A percentile compares a stretch with the other conserved stretches of the same genome.
phyloP scores from a whole-genome alignment of 148 eudicot species.

The Cornus kousa region DNA sequence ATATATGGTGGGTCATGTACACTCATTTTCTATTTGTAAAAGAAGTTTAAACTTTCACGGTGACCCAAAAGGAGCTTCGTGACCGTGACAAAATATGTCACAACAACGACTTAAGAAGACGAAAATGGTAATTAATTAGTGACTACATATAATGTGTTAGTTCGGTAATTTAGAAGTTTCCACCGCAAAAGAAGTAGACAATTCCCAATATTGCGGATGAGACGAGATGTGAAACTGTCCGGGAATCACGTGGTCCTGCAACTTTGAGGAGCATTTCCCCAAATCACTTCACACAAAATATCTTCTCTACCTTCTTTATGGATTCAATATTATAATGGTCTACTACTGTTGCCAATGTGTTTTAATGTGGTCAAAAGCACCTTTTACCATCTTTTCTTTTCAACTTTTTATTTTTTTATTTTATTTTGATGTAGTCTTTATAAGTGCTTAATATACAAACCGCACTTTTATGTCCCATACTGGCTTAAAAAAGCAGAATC shows the following conservation, averaged over 20 bases:
- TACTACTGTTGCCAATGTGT: no score
- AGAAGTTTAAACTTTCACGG: no score
- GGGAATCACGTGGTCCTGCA: background rate
- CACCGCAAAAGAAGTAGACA: background rate
- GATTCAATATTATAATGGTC: no score
- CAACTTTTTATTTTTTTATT: background rate
- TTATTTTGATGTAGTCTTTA: background rate
- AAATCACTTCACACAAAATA: background rate
- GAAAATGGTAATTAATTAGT: background rate
- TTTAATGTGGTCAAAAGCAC: background rate
- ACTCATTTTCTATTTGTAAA: no score
- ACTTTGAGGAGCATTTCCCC: background rate
- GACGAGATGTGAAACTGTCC: no score
- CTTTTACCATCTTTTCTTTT: no score
- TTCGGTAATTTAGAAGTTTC: background rate
- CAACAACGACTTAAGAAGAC: no score
- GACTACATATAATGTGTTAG: background rate
- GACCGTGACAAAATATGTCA: background rate
- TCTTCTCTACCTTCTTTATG: background rate
- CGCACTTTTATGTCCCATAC: background rate
- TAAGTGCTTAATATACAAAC: background rate
- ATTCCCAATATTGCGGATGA: conserved; percentile 5
- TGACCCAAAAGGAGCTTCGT: background rate
- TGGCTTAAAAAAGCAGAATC: no score
- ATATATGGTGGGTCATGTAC: no score